These are phyloP conservation scores for Sphenostylis stenocarpa DNA, from an alignment of 306 rosid species.

Conservation along the genomic window DNA sequence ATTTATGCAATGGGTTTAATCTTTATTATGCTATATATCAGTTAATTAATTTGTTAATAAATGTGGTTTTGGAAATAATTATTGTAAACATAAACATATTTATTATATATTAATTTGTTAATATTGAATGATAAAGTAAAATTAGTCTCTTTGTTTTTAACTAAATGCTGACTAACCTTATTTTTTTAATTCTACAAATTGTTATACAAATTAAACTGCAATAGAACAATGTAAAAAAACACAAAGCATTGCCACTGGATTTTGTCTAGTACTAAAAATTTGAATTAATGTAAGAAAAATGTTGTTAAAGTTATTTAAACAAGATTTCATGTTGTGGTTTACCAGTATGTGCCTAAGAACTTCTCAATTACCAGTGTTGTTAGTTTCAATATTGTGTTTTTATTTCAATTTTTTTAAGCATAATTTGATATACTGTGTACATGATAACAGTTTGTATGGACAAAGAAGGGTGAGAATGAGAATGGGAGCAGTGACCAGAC, in stretches of 20 bases:
- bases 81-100: neutral
- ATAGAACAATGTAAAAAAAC: neutral
- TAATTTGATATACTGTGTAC: neutral
- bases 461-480: slow-evolving; percentile 24
- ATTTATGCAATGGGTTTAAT: neutral
- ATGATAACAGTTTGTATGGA: slow-evolving; percentile 26
- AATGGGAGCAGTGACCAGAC: neutral
- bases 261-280: neutral
- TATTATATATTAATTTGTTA: no score
- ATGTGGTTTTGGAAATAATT: neutral
- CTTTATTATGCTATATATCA: no score
- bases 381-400: neutral
- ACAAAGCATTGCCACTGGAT: neutral
- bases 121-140: no score
- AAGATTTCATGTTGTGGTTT: no score
- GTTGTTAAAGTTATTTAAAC: no score
- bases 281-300: no score
- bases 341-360: neutral
- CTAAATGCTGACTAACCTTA: neutral
- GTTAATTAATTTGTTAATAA: neutral
- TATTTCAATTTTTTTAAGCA: neutral
- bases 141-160: no score
- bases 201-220: neutral
- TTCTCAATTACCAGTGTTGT: neutral
- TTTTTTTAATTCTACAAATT: neutral